phyloP scores from a whole-genome alignment of 140 eudicot genomes.

The Anethum foeniculum region DNA sequence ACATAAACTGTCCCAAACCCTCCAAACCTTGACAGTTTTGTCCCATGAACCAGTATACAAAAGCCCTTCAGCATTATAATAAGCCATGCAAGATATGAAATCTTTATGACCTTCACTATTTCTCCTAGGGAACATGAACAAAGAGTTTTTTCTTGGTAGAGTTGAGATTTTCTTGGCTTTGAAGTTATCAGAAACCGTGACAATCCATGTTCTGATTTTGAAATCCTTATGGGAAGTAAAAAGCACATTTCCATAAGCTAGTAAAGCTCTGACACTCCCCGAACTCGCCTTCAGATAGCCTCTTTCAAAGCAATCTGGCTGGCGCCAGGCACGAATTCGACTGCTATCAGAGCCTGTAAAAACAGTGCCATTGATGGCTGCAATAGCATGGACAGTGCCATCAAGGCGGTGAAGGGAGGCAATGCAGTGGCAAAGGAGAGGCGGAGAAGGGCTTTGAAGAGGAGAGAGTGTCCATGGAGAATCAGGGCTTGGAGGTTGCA shows the following conservation, averaged over 20 bases:
- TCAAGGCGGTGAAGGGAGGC: constrained; percentile 76
- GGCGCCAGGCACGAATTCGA: constrained; percentile 62
- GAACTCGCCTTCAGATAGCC: constrained; percentile 33
- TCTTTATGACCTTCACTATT: constrained; percentile 40
- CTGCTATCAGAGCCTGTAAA: constrained; percentile 57
- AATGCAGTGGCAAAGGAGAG: constrained; percentile 22
- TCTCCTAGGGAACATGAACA: constrained; percentile 11
- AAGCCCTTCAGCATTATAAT: constrained; percentile 43
- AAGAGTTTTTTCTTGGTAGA: constrained; percentile 28
- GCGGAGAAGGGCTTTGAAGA: constrained; percentile 34
- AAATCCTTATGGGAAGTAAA: constrained; percentile 57
- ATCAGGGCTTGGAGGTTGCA: constrained; percentile 34
- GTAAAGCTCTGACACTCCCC: constrained; percentile 47
- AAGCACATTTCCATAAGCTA: constrained; percentile 35
- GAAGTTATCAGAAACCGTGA: constrained; percentile 20
- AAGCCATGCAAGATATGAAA: constrained; percentile 50
- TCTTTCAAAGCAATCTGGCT: constrained; percentile 32
- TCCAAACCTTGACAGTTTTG: constrained; percentile 58
- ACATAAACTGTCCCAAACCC: constrained; percentile 36
- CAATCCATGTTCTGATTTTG: constrained; percentile 46
- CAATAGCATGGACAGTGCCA: constrained; percentile 52
- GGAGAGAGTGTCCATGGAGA: constrained; percentile 44
- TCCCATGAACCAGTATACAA: constrained; percentile 75
- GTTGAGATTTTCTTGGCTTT: constrained; percentile 39
- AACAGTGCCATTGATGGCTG: constrained; percentile 30